A percentile compares a stretch with the other conserved stretches of the same genome.
phyloP scores from a whole-genome alignment of 2,329 filamentous ascomycete genomes.

The Didymella exigua region DNA sequence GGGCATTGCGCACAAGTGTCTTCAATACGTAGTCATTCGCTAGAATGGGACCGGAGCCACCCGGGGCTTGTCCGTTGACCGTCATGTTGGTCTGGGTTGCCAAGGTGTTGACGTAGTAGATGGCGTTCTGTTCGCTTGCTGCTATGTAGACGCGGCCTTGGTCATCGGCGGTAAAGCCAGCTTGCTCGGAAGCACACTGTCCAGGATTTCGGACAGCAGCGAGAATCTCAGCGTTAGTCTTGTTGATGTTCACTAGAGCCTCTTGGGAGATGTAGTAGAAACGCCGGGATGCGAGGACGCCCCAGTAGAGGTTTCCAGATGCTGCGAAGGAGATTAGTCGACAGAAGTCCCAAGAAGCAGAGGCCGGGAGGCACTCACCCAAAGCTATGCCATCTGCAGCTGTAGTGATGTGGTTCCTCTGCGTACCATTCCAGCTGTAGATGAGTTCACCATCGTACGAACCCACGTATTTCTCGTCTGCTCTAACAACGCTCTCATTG shows the following conservation, averaged over 20 bases:
- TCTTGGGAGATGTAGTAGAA: conserved; percentile 51
- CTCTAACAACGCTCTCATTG: conserved; percentile 44
- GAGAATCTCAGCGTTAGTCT: conserved; percentile 46
- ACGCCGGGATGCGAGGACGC: conserved; percentile 49
- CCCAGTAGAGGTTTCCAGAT: conserved; percentile 52
- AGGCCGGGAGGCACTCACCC: conserved; percentile 4
- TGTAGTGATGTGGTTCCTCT: conserved; percentile 36
- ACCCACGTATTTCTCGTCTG: conserved; percentile 50
- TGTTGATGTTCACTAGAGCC: conserved; percentile 37
- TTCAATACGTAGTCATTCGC: conserved; percentile 50
- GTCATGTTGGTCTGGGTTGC: conserved; percentile 43
- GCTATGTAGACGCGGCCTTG: conserved; percentile 50
- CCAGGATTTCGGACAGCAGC: conserved; percentile 48
- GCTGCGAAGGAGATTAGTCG: conserved; percentile 19
- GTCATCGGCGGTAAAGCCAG: conserved; percentile 52
- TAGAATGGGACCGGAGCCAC: conserved; percentile 41
- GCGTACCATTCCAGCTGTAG: conserved; percentile 47
- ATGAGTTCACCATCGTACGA: conserved; percentile 46
- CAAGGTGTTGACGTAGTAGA: conserved; percentile 52
- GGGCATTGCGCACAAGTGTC: conserved; percentile 47
- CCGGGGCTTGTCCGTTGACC: conserved; percentile 44
- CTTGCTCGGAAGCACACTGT: conserved; percentile 50
- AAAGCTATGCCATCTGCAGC: conserved; percentile 50
- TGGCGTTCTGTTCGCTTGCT: conserved; percentile 53
- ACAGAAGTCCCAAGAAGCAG: too few species aligned